Base-by-base conservation (phyloP, 306 rosid genomes). In the Herpetospermum pedunculosum region DNA sequence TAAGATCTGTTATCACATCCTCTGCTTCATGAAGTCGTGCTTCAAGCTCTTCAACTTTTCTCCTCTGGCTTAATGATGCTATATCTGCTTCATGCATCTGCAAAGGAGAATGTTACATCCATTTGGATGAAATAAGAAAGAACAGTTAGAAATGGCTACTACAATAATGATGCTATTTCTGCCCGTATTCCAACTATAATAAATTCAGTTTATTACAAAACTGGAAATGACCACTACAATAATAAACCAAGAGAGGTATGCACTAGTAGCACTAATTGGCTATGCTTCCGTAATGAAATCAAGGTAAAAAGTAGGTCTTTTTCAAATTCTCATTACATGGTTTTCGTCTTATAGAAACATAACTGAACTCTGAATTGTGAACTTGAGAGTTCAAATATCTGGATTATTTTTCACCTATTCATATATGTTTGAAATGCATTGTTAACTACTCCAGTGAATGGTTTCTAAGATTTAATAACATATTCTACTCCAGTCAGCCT, bases 1-100 rank as follows among this genome's bases (percentile, higher is more conserved):
- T 81, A 77, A 92, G 88, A 79, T 87, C 91, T 43, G 83, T 86
- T 72, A 92, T 81, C 43, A 89, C 79, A 62, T 84, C 90, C 86
- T 92, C 97, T 14, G 96, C 96, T 79, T 87, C 91, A 25, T 84
- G 80, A 54, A 92, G 83, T 75, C 86, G 90, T 0, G 91, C 85
- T 80, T 92, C 93, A 77, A 92, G 90, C 84, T 84, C 96, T 21
- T 83, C 87, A 40, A 87, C 82, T 77, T 78, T 85, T 73, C 74
- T 85, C 75, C 80, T 82, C 55, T 87, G 82, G 53, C 73, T 78
- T 70, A 77, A 79, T 28, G 90, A 89, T 35, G 82, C 35, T 28
- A 37, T 77, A 74, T 87, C 85, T 11, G 85, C 80, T 77, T 92
- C 96, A 60, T 71, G 72, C 62, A 83, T 78, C 92, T 91, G 85